phyloP scores from a whole-genome alignment of 345 rosid genomes.

The Salix arbutifolia region DNA sequence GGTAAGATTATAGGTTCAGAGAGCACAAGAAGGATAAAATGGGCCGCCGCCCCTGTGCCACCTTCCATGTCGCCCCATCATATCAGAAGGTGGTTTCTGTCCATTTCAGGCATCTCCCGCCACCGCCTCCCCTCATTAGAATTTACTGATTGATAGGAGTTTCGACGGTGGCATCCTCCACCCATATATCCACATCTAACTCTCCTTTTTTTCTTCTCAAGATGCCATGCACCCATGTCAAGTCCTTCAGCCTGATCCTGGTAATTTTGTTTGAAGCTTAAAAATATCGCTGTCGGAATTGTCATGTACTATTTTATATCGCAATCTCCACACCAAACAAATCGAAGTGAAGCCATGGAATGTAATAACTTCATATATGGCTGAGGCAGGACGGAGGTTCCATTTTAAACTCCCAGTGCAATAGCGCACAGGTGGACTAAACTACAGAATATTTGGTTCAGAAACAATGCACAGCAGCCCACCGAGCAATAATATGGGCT shows the following conservation, averaged over 20 bases:
- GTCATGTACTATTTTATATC: too few species aligned
- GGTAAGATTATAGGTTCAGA: neutral
- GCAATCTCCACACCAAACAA: neutral
- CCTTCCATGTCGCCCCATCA: constrained; percentile 4
- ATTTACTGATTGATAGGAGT: neutral
- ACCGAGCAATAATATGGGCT: neutral
- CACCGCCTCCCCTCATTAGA: neutral
- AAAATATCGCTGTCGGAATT: neutral
- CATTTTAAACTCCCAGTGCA: neutral
- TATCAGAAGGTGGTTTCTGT: neutral
- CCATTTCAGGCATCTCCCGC: neutral
- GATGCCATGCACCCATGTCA: neutral
- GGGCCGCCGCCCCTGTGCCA: neutral
- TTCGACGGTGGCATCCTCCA: neutral
- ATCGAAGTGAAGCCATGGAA: neutral
- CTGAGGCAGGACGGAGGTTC: too few species aligned
- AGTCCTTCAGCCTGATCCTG: neutral
- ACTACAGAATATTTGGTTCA: neutral
- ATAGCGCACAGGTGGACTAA: neutral
- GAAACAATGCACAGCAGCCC: neutral
- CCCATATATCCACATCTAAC: neutral
- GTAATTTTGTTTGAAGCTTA: neutral
- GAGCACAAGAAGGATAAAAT: neutral
- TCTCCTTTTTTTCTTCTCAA: neutral
- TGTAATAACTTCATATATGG: neutral